Conservation (phyloP, 2,329 filamentous ascomycete species). For the Exophiala spinifera region DNA sequence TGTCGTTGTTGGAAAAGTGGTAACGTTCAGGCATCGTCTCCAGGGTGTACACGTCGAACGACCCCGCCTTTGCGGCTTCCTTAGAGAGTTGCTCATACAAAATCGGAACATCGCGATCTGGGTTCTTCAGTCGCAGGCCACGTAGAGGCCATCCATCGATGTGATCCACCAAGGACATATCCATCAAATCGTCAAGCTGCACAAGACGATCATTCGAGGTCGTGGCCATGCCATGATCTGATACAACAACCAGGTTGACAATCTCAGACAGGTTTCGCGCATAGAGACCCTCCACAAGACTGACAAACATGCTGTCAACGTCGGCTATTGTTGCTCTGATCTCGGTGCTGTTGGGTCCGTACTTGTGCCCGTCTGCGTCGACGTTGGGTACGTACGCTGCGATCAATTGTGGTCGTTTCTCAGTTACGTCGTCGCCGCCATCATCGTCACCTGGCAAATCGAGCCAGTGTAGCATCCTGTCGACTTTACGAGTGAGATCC, state of each 20-base stretch:
- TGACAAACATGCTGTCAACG: constrained; percentile 80
- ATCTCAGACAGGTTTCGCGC: constrained; percentile 80
- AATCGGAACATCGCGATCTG: constrained; percentile 58
- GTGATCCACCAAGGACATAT: constrained; percentile 72
- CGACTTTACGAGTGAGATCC: constrained; percentile 69
- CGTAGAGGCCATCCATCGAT: constrained; percentile 93
- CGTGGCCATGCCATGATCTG: constrained; percentile 97
- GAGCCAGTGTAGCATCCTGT: constrained; percentile 74
- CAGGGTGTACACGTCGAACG: constrained; percentile 82
- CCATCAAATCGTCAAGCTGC: constrained; percentile 85
- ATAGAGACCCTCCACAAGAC: constrained; percentile 72
- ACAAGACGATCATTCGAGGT: constrained; percentile 77
- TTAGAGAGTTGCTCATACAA: constrained; percentile 60
- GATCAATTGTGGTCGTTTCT: constrained; percentile 80
- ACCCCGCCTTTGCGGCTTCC: constrained; percentile 50
- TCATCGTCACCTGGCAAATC: constrained; percentile 74
- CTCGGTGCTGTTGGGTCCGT: constrained; percentile 92
- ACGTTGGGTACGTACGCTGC: constrained; percentile 94
- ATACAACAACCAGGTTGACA: constrained; percentile 93
- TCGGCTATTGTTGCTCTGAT: constrained; percentile 71
- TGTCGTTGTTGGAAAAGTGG: constrained; percentile 81
- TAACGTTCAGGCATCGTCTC: constrained; percentile 88
- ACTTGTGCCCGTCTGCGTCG: constrained; percentile 80
- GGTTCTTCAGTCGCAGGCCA: constrained; percentile 76
- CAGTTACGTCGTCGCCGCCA: constrained; percentile 44